Conservation (phyloP, 345 rosid species). For the Turritis glabra region DNA sequence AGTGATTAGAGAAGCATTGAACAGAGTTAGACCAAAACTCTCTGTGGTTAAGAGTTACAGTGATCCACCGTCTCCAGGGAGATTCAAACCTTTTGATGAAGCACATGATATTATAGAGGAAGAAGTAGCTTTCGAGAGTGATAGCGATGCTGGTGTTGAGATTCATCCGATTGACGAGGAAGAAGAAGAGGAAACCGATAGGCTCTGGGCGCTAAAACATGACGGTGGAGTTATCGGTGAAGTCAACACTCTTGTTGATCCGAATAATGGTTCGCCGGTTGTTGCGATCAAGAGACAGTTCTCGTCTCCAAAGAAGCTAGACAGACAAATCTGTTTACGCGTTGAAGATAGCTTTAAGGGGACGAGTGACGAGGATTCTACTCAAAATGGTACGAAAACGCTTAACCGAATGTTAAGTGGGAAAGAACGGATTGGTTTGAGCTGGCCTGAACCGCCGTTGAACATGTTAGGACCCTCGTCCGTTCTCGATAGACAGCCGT, state of each 20-base stretch:
- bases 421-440: constrained; percentile 71
- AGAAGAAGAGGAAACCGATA: constrained; percentile 26
- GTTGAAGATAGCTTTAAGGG: constrained; percentile 37
- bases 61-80: constrained; percentile 96
- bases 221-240: constrained; percentile 37
- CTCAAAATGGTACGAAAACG: constrained; percentile 34
- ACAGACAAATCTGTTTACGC: constrained; percentile 61
- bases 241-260: constrained; percentile 25
- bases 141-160: constrained; percentile 79
- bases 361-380: constrained; percentile 22
- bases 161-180: constrained; percentile 77
- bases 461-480: constrained; percentile 55
- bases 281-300: constrained; percentile 52
- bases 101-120: constrained; percentile 69
- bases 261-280: constrained; percentile 20
- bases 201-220: constrained; percentile 28
- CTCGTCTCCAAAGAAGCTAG: constrained; percentile 62
- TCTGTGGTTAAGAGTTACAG: constrained; percentile 67
- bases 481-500: constrained; percentile 59
- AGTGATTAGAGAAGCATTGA: constrained; percentile 70
- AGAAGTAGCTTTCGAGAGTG: constrained; percentile 70
- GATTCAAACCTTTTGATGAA: constrained; percentile 66
- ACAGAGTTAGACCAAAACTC: constrained; percentile 53
- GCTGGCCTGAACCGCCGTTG: constrained; percentile 93
- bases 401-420: constrained; percentile 64